Base-by-base conservation (phyloP, 1,139 yeast genomes). In the Suhomyces yuchorum region DNA sequence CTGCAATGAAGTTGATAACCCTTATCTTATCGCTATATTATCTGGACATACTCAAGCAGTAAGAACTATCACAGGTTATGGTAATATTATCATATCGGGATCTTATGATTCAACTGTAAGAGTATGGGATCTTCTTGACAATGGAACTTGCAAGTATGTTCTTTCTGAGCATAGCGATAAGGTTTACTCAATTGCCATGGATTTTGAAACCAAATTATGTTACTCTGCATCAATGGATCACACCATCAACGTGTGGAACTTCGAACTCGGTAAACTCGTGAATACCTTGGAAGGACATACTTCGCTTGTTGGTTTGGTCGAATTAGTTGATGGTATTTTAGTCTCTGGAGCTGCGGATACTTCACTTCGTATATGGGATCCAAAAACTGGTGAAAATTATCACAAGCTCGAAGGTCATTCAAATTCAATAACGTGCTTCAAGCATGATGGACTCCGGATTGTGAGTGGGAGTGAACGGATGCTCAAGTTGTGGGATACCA, bases 261-360 rank as follows among this genome's bases (percentile, higher is more conserved):
- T 92, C 45, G 83, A 80, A 55, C 78, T 85, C 26, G 97, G 97
- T 9, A 77, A 81, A 42, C 73, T 85, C 38, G 63, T 87, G 24
- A 75, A 81, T 47, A 78, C 88, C 1, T 69, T 89, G 35, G 88
- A 83, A 50, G 97, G 97, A 0, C 99, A 93, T 65, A 84, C 90
- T 0, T 88, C 95, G 12, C 71, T 93, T 18, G 99, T 93, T 18
- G 99, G 99, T 0, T 71, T 93, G 19, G 74, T 95, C 30, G 91
- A 88, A 41, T 76, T 92, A 20, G 85, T 90, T 8, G 84, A 87
- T 37, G 84, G 86, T 18, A 84, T 83, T 37, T 74, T 93, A n/a
- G 96, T 93, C 2, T 87, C 96, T 35, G 99, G 97, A 0, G 98
- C 98, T 1, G 98, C 98, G 0, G 99, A 93, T 64, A 82, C 96